Evolutionary conservation across 2,329 filamentous ascomycete species (phyloP).

Genomic region (Trichoderma lentiforme): DNA sequence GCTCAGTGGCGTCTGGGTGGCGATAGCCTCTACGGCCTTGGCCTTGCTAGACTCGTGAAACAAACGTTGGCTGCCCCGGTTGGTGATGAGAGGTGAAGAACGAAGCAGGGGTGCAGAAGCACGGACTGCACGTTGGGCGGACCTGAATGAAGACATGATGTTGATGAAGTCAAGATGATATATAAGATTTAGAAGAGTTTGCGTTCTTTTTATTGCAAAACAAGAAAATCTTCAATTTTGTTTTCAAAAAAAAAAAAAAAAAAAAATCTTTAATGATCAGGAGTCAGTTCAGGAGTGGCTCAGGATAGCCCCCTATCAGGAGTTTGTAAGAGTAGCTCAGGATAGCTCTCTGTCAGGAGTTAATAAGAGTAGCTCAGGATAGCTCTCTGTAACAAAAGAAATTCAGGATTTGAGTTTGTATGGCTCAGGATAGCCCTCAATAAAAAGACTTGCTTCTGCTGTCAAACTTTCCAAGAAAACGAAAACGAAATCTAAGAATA

Average conservation of each 20-base stretch:
- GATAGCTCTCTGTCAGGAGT: slow-evolving; percentile 23
- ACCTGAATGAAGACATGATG: slow-evolving; percentile 20
- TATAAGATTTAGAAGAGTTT: slow-evolving; percentile 11
- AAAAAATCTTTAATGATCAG: slow-evolving; percentile 16
- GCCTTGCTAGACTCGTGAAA: slow-evolving; percentile 24
- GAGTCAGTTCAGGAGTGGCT: slow-evolving; percentile 22
- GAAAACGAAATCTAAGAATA: not conserved
- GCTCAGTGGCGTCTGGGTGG: slow-evolving; percentile 17
- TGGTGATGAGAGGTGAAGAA: not conserved
- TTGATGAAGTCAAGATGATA: not conserved
- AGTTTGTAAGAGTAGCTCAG: slow-evolving; percentile 23
- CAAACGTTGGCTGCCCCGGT: slow-evolving; percentile 21
- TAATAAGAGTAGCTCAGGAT: slow-evolving; percentile 21
- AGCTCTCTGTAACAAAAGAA: slow-evolving; percentile 19
- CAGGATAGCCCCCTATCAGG: slow-evolving; percentile 24
- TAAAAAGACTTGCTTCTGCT: not conserved
- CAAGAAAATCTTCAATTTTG: slow-evolving; percentile 16
- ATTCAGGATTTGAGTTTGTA: slow-evolving; percentile 19
- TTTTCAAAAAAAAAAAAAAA: slow-evolving; percentile 1
- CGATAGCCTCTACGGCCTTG: slow-evolving; percentile 23
- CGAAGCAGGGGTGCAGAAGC: slow-evolving; percentile 20
- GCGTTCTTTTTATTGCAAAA: not conserved
- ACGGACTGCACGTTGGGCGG: slow-evolving; percentile 20
- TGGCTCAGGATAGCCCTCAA: slow-evolving; percentile 24
- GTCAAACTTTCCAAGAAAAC: not conserved